These are phyloP conservation scores for Sporobolomyces pararoseus DNA, from an alignment of 768 basidiomycete species.

Conservation along the genomic window DNA sequence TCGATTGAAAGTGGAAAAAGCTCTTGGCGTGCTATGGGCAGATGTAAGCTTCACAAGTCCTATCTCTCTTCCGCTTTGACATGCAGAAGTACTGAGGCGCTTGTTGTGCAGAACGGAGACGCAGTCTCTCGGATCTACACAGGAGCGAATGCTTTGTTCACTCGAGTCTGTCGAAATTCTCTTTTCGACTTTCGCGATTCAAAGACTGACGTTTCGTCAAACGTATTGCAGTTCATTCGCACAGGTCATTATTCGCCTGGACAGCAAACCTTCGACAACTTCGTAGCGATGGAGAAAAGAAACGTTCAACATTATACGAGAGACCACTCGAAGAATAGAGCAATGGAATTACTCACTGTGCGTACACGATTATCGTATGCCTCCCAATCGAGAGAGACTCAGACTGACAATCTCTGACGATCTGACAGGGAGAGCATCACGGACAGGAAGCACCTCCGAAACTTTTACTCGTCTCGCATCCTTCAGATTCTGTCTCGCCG, in stretches of 20 bases:
- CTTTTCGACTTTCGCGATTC: neutral
- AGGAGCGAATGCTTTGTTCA: conserved; percentile 4
- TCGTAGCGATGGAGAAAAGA: neutral
- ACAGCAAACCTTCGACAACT: conserved; percentile 10
- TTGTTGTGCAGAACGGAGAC: too few relatives aligned
- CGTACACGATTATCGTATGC: neutral
- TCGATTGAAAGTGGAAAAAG: neutral
- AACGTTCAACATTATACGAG: neutral
- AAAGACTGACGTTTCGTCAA: neutral
- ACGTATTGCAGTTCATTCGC: conserved; percentile 7
- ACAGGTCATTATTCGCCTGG: neutral
- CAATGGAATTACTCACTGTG: conserved; percentile 26
- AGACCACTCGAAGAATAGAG: conserved; percentile 18
- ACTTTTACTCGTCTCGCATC: neutral
- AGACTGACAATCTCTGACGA: neutral
- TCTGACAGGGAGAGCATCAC: neutral
- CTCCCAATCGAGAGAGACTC: too few relatives aligned
- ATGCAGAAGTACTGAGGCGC: too few relatives aligned
- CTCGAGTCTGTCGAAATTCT: too few relatives aligned
- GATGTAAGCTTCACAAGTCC: too few relatives aligned
- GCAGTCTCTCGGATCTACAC: conserved; percentile 5
- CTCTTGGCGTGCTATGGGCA: conserved; percentile 3
- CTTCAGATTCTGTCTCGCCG: too few relatives aligned
- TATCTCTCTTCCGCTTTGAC: too few relatives aligned
- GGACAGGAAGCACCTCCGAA: neutral